phyloP scores from a whole-genome alignment of 2,329 filamentous ascomycete genomes.

The Exutisphaerella laricina region DNA sequence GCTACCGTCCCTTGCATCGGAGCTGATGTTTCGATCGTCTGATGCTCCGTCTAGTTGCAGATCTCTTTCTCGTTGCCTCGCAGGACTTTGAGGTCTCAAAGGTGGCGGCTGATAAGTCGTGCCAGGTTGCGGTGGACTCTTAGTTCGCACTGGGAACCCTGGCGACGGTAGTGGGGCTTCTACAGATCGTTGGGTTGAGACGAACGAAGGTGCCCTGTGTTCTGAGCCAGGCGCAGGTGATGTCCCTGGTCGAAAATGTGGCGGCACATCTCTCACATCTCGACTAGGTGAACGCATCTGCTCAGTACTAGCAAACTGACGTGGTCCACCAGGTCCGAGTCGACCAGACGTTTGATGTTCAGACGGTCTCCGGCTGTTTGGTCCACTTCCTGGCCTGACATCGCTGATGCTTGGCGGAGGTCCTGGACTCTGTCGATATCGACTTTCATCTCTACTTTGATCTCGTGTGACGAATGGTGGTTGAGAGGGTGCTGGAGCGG shows the following conservation, averaged over 20 bases:
- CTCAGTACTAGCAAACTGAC: conserved; percentile 30
- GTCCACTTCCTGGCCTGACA: conserved; percentile 15
- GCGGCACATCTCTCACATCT: conserved; percentile 16
- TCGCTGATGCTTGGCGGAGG: conserved; percentile 28
- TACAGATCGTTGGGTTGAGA: conserved; percentile 8
- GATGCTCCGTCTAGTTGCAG: conserved; percentile 16
- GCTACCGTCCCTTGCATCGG: conserved; percentile 8
- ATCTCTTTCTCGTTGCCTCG: conserved; percentile 15
- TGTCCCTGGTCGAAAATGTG: conserved; percentile 25
- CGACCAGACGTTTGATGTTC: conserved; percentile 9
- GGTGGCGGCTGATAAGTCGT: conserved; percentile 5
- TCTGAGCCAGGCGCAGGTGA: conserved; percentile 20
- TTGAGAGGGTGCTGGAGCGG: conserved; percentile 25
- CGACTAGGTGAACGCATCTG: conserved; percentile 32
- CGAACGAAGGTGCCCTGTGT: conserved; percentile 7
- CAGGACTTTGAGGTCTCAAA: conserved; percentile 20
- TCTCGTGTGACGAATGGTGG: conserved; percentile 31
- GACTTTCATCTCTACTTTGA: conserved; percentile 28
- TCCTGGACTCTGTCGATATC: conserved; percentile 28
- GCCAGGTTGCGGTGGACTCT: conserved; percentile 3
- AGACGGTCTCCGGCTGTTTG: conserved; percentile 17
- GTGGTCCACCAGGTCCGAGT: conserved; percentile 17
- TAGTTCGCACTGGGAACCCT: conserved; percentile 5
- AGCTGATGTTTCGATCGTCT: conserved; percentile 15
- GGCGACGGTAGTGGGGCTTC: conserved; percentile 4